phyloP scores from a whole-genome alignment of 345 rosid genomes.

The Sisymbrium irio region DNA sequence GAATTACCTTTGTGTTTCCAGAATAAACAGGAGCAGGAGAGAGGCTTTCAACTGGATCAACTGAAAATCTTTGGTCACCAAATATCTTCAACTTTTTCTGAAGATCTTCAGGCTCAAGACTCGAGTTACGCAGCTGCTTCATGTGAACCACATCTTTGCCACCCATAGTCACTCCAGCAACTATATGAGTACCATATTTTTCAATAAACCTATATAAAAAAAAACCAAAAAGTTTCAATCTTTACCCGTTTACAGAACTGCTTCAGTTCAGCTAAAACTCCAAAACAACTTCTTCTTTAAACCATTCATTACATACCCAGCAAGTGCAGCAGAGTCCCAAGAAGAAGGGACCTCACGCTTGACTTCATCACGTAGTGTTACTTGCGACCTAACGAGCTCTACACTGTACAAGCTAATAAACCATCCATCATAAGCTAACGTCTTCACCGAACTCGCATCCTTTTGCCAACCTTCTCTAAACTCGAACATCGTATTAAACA shows the following conservation, averaged over 20 bases:
- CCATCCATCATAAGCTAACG: conserved; percentile 90
- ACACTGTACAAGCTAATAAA: conserved; percentile 79
- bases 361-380: conserved; percentile 61
- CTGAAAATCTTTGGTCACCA: conserved; percentile 64
- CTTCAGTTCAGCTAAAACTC: neutral
- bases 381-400: conserved; percentile 66
- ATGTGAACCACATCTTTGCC: conserved; percentile 75
- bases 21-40: conserved; percentile 27
- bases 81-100: conserved; percentile 61
- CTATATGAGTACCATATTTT: conserved; percentile 79
- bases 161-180: conserved; percentile 80
- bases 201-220: conserved; percentile 60
- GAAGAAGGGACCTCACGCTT: conserved; percentile 76
- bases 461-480: conserved; percentile 74
- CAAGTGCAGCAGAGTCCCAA: conserved; percentile 89
- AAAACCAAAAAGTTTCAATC: neutral
- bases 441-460: conserved; percentile 64
- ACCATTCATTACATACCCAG: conserved; percentile 68
- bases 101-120: conserved; percentile 52
- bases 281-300: neutral
- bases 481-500: conserved; percentile 71
- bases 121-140: conserved; percentile 71
- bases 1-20: conserved; percentile 45
- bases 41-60: conserved; percentile 21
- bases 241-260: neutral